Evolutionary conservation across 2,329 filamentous ascomycete species (phyloP), one percentile per base, ranked within the genome.

Genomic region (Lasiodiplodia sp.): DNA sequence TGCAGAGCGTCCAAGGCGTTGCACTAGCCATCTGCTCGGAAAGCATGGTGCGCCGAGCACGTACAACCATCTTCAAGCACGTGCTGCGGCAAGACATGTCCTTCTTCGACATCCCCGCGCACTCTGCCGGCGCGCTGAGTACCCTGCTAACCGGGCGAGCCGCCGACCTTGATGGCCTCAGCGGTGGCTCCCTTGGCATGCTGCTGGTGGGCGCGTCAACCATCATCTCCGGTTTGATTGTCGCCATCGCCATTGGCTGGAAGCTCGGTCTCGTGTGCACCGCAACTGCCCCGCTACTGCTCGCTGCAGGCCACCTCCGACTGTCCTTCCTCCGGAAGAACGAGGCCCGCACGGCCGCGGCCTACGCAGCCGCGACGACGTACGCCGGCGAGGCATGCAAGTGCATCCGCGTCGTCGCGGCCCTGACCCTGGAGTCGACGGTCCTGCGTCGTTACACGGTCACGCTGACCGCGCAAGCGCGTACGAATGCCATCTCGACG

Each of bases 361-460:
- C 93, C 0, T 97, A 97, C 74, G 88, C 92, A 73, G 84, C 85
- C 40, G 96, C 92, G 67, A 94, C 94, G 8, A 90, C 89, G 67
- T 97, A 91, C 77, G 94, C 94, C 14, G 96, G 93, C 64, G 94
- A 97, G 78, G 93, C 94, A 57, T 96, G 94, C 51, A 93, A 92
- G 2, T 91, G 93, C 14, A 97, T 97, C 73, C 91, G 94, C 64
- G 97, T 94, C 2, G 94, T 97, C 14, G 94, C 94, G 8, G 91
- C 93, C 3, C 85, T 97, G 53, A 97, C 93, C 0, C 89, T 94
- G 16, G 94, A 97, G 80, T 78, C 86, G 0, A 92, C 96, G 75
- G 92, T 97, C 3, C 86, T 92, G 73, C 74, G 80, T 2, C 85
- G 89, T 58, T 97, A 97, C 79, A 88, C 87, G 66, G 75, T 80